A percentile compares a stretch with the other conserved stretches of the same genome.
phyloP scores from a whole-genome alignment of 257 asterid species.

The Gentiana dahurica region DNA sequence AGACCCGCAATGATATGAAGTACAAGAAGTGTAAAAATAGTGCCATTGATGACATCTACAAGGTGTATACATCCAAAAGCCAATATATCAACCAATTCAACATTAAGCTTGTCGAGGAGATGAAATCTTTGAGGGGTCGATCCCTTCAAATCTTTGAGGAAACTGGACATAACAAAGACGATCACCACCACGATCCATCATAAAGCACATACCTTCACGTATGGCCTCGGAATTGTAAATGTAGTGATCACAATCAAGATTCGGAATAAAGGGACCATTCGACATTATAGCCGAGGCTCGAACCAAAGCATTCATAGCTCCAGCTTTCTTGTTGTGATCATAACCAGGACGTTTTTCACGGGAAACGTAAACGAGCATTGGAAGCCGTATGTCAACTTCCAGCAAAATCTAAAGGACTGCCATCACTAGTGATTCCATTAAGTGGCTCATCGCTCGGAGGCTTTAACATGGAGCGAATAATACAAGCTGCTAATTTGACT shows the following conservation, averaged over 20 bases:
- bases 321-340: slow-evolving; percentile 96
- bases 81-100: too few species aligned
- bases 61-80: too few species aligned
- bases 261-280: slow-evolving; percentile 82
- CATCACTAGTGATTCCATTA: slow-evolving; percentile 34
- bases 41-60: too few species aligned
- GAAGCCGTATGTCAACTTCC: slow-evolving; percentile 80
- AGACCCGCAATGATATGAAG: too few species aligned
- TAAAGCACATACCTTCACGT: slow-evolving; percentile 78
- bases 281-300: slow-evolving; percentile 90
- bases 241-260: slow-evolving; percentile 91
- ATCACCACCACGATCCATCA: slow-evolving; percentile 91
- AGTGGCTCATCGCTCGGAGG: slow-evolving; percentile 81
- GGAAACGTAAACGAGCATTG: slow-evolving; percentile 80
- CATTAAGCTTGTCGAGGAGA: slow-evolving; percentile 6
- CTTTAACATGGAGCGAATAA: slow-evolving; percentile 72
- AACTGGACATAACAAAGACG: slow-evolving; percentile 67
- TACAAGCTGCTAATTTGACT: background rate
- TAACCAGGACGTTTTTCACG: slow-evolving; percentile 84
- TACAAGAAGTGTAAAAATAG: too few species aligned
- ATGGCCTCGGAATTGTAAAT: slow-evolving; percentile 74
- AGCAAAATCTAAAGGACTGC: slow-evolving; percentile 44
- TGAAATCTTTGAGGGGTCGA: too few species aligned
- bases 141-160: too few species aligned
- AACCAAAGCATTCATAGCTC: slow-evolving; percentile 88